Evolutionary conservation across 768 basidiomycete species (phyloP).

Genomic region (Lanmaoa rubissima): DNA sequence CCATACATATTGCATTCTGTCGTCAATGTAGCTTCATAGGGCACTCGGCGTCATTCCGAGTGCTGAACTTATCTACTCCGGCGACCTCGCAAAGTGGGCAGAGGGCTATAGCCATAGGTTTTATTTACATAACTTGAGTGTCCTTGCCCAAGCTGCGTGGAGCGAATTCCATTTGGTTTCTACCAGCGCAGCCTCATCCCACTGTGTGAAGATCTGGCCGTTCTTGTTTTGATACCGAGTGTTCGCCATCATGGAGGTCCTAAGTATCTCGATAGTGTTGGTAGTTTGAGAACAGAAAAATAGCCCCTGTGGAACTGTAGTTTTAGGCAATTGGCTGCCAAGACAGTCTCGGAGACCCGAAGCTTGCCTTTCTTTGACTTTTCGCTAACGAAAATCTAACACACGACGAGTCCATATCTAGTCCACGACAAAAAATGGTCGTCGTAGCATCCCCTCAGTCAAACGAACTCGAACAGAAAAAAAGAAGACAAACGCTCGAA

Average conservation of each 20-base stretch:
- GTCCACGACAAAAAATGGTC: slow-evolving; percentile 21
- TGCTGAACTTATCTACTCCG: no score
- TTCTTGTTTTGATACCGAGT: background rate
- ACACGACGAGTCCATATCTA: background rate
- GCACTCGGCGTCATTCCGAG: background rate
- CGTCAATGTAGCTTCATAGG: background rate
- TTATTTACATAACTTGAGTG: background rate
- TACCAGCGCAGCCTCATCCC: no score
- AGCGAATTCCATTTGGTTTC: no score
- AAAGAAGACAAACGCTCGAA: slow-evolving; percentile 51
- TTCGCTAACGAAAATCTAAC: background rate
- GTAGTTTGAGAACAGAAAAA: background rate
- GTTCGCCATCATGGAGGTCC: no score
- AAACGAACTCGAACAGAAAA: slow-evolving; percentile 34
- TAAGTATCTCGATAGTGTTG: background rate
- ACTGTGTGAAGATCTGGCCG: no score
- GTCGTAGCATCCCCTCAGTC: slow-evolving; percentile 22
- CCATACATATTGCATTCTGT: background rate
- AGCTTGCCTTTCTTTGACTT: background rate
- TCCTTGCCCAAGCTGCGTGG: background rate
- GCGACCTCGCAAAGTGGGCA: background rate
- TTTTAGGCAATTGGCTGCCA: background rate
- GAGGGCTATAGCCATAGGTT: background rate
- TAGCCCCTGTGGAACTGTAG: background rate
- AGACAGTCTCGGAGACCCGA: background rate